A percentile compares a stretch with the other conserved stretches of the same genome.
Evolutionary conservation across 768 basidiomycete species (phyloP).

Genomic region (Lentinula boryana): DNA sequence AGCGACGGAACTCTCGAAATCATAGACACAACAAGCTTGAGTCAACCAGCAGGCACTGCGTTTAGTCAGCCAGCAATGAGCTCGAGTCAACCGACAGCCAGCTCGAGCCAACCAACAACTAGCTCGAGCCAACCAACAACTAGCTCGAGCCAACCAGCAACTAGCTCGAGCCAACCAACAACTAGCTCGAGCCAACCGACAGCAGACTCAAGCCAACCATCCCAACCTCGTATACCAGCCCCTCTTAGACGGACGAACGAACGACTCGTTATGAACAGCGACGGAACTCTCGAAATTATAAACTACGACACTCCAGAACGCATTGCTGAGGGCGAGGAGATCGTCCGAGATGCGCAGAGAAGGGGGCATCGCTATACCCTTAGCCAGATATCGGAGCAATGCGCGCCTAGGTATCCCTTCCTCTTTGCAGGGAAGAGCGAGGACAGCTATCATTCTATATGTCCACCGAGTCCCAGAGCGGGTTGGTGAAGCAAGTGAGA

Average conservation of each 20-base stretch:
- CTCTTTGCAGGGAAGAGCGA: neutral
- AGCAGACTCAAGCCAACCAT: neutral
- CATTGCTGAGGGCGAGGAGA: neutral
- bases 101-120: neutral
- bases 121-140: neutral
- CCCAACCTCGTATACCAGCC: neutral
- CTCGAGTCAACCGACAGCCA: neutral
- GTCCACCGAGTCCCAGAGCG: neutral
- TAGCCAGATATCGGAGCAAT: neutral
- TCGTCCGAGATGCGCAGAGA: neutral
- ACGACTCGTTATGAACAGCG: neutral
- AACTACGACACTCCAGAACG: neutral
- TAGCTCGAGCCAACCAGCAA: neutral
- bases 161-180: neutral
- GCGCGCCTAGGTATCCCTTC: neutral
- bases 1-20: neutral
- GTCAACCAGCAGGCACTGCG: no score
- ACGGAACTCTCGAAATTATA: neutral
- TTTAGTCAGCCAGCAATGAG: no score
- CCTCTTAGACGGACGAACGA: neutral
- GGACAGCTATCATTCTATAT: neutral
- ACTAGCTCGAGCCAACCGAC: neutral
- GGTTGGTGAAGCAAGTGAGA: neutral
- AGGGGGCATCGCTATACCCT: neutral
- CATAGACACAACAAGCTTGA: neutral